phyloP scores from a whole-genome alignment of 2,329 filamentous ascomycete species.

The Diaporthe vaccinii region DNA sequence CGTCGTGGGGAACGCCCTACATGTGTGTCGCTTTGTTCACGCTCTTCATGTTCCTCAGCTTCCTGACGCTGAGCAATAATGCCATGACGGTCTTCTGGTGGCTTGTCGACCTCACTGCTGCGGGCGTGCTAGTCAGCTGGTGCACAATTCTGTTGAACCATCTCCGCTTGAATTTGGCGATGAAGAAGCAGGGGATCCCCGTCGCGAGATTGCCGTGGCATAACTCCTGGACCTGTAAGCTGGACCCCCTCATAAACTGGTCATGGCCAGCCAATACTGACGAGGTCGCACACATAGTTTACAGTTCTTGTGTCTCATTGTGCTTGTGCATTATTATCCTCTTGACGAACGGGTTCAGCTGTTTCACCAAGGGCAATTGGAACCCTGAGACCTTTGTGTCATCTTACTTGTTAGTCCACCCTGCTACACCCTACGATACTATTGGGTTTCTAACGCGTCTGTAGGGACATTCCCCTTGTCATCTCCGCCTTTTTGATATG shows the following conservation, averaged over 20 bases:
- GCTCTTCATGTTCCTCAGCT: slow-evolving; percentile 69
- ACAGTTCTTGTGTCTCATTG: slow-evolving; percentile 72
- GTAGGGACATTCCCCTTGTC: slow-evolving; percentile 72
- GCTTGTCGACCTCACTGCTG: slow-evolving; percentile 72
- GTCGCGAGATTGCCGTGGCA: slow-evolving; percentile 68
- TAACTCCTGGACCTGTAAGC: slow-evolving; percentile 72
- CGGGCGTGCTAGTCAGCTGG: slow-evolving; percentile 75
- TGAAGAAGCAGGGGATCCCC: slow-evolving; percentile 68
- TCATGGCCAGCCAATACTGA: slow-evolving; percentile 22
- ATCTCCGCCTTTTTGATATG: slow-evolving; percentile 69
- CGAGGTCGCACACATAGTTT: slow-evolving; percentile 55
- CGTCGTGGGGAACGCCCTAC: slow-evolving; percentile 68
- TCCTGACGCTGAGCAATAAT: slow-evolving; percentile 68
- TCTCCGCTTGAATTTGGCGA: slow-evolving; percentile 66
- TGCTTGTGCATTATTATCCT: slow-evolving; percentile 74
- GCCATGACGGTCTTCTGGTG: slow-evolving; percentile 76
- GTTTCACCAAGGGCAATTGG: slow-evolving; percentile 73
- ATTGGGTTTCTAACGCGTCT: not conserved
- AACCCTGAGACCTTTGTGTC: slow-evolving; percentile 69
- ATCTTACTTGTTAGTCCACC: slow-evolving; percentile 68
- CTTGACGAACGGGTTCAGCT: slow-evolving; percentile 77
- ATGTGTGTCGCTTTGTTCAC: slow-evolving; percentile 67
- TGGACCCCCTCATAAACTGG: not conserved
- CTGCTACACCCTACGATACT: not conserved
- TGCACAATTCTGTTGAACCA: slow-evolving; percentile 71